Evolutionary conservation across 2,329 filamentous ascomycete species (phyloP), one percentile per base, ranked within the genome.

Genomic region (Paracoccidioides lutzii): DNA sequence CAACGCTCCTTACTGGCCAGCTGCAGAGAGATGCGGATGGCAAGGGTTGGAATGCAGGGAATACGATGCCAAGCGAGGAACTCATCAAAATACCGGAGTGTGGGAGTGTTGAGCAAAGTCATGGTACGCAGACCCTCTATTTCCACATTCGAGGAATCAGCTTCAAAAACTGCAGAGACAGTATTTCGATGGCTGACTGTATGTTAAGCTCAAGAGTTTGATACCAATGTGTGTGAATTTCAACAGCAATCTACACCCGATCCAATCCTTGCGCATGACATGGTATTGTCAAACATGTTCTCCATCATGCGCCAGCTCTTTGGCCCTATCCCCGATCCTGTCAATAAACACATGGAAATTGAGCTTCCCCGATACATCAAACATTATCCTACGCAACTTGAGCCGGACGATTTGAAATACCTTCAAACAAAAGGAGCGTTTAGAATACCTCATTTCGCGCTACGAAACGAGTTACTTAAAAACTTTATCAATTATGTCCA

Each of bases 401-500:
- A 85, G 4, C 77, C 81, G 12, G 88, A 95, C 62, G 90, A 96
- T 73, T 81, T 95, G 58, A 79, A 83, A 56, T 95, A 93, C 69
- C 78, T 96, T 56, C 80, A 84, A 58, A 81, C 83, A 66, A 96
- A 95, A 75, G 90, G 90, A 4, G 90, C 90, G 0, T 74, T 96
- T 61, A 83, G 83, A 1, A 80, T 96, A 42, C 91, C 91, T 2
- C 77, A 80, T 44, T 71, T 78, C 3, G 72, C 75, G 4, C 75
- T 96, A 40, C 87, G 91, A 65, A 88, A 87, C 67, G 89, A 90
- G 57, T 78, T 96, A 44, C 75, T 97, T 14, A 83, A 84, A 62
- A 83, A 83, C 42, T 96, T 93, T 64, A 79, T 91, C 59, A 87
- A 95, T 72, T 95, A 87, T 68, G 89, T 96, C 6, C 87, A 96